A percentile compares a stretch with the other conserved stretches of the same genome.
These are phyloP conservation scores for Umbelopsis sp. DNA, from an alignment of 371 early-diverging fungal species.

Conservation along the genomic window DNA sequence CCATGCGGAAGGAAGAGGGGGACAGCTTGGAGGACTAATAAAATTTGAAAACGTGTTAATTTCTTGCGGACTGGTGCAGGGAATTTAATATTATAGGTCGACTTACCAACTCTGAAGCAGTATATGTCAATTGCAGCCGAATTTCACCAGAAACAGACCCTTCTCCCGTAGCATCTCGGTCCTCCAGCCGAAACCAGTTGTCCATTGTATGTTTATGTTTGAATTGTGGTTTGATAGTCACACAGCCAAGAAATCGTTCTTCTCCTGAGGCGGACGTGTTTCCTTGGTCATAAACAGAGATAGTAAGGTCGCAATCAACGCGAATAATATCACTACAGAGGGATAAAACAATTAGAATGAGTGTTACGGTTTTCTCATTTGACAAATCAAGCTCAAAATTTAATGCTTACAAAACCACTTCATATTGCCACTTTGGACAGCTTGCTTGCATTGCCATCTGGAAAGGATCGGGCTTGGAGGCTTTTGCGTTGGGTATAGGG, in stretches of 20 bases:
- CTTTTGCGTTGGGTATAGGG: constrained; percentile 28
- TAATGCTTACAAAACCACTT: constrained; percentile 66
- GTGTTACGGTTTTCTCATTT: constrained; percentile 3
- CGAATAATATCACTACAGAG: constrained; percentile 62
- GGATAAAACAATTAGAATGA: background rate
- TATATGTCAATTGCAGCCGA: constrained; percentile 63
- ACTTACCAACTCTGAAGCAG: constrained; percentile 34
- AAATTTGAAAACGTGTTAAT: background rate
- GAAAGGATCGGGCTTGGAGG: constrained; percentile 30
- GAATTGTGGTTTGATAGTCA: constrained; percentile 59
- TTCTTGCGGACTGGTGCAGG: background rate
- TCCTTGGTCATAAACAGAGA: constrained; percentile 67
- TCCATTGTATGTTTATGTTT: constrained; percentile 65
- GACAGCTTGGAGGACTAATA: constrained; percentile 43
- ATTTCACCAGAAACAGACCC: constrained; percentile 66
- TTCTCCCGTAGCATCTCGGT: constrained; percentile 40
- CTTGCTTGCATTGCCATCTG: constrained; percentile 49
- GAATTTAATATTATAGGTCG: constrained; percentile 20
- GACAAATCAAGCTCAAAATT: background rate
- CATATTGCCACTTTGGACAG: constrained; percentile 69
- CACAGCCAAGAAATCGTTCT: constrained; percentile 67
- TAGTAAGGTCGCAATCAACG: constrained; percentile 61
- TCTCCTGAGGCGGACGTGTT: constrained; percentile 45
- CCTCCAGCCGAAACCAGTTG: constrained; percentile 63
- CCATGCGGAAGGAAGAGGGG: constrained; percentile 70